A percentile compares a stretch with the other conserved stretches of the same genome.
Conservation (phyloP, 352 stramenopile genomes). For the Detonula confervacea region DNA sequence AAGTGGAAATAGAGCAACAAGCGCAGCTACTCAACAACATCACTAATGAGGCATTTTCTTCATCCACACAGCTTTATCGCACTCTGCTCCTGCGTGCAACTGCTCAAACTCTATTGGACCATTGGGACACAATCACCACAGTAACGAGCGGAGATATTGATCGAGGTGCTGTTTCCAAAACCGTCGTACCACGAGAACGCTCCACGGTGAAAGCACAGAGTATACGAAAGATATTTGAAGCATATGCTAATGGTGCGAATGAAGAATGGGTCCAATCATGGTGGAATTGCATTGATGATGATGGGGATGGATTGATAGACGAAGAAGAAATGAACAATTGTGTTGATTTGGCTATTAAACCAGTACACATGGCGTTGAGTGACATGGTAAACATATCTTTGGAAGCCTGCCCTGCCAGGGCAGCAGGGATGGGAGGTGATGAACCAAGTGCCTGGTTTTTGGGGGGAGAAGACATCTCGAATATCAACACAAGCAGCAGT, state of each 20-base stretch:
- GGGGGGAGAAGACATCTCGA: constrained; percentile 14
- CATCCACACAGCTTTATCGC: constrained; percentile 44
- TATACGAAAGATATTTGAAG: constrained; percentile 59
- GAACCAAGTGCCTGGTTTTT: constrained; percentile 41
- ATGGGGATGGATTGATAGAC: constrained; percentile 81
- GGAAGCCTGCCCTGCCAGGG: constrained; percentile 61
- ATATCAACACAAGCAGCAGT: neutral
- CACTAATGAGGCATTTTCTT: constrained; percentile 35
- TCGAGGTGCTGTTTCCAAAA: constrained; percentile 66
- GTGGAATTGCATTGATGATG: constrained; percentile 79
- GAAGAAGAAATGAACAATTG: constrained; percentile 82
- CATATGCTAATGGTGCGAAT: constrained; percentile 51
- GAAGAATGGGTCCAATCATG: constrained; percentile 62
- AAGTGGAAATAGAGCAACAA: constrained; percentile 24
- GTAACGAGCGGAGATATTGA: constrained; percentile 79
- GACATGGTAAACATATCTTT: constrained; percentile 62
- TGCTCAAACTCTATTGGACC: constrained; percentile 58
- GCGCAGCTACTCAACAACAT: constrained; percentile 39
- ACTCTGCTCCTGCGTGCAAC: constrained; percentile 58
- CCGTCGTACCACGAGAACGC: constrained; percentile 25
- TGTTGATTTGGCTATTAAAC: constrained; percentile 61
- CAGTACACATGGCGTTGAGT: constrained; percentile 62
- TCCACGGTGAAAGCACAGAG: constrained; percentile 35
- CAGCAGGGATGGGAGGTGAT: constrained; percentile 12
- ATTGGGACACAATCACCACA: constrained; percentile 67